These are phyloP conservation scores for Ogataea hybrid DNA, from an alignment of 1,139 yeast genomes.

Conservation along the genomic window DNA sequence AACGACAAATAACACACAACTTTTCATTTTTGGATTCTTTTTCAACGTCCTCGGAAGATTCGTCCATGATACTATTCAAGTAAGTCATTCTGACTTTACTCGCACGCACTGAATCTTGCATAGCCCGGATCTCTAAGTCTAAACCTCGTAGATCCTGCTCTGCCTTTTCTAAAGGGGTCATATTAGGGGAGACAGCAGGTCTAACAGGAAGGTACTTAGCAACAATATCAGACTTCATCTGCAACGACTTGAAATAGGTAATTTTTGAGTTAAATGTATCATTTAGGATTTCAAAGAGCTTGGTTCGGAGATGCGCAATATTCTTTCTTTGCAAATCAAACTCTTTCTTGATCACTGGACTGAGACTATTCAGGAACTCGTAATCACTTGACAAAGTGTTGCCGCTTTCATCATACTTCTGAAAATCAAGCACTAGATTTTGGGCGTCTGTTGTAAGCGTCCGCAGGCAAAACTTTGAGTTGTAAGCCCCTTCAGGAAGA, in stretches of 20 bases:
- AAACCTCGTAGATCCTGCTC: conserved; percentile 18
- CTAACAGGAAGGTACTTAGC: conserved; percentile 33
- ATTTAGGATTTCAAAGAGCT: conserved; percentile 53
- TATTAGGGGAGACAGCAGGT: conserved; percentile 2
- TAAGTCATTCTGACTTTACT: conserved; percentile 59
- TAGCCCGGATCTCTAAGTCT: conserved; percentile 14
- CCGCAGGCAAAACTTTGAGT: conserved; percentile 25
- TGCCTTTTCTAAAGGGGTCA: conserved; percentile 25
- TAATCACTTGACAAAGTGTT: conserved; percentile 13
- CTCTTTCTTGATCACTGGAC: conserved; percentile 21
- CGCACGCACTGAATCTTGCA: conserved; percentile 28
- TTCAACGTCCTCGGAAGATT: conserved; percentile 4
- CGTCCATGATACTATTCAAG: conserved; percentile 45
- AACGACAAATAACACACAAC: conserved; percentile 76
- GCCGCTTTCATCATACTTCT: conserved; percentile 11
- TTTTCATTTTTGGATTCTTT: conserved; percentile 35
- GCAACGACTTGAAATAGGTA: conserved; percentile 80
- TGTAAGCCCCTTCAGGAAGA: conserved; percentile 33
- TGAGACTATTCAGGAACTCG: conserved; percentile 11
- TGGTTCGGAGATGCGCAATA: conserved; percentile 30
- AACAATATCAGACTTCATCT: conserved; percentile 80
- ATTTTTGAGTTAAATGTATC: conserved; percentile 73
- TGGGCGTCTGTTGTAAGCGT: conserved; percentile 14
- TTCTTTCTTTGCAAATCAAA: conserved; percentile 25
- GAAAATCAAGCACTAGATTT: conserved; percentile 15